Evolutionary conservation across 2,329 filamentous ascomycete genomes (phyloP).

Genomic region (Cytospora leucostoma): DNA sequence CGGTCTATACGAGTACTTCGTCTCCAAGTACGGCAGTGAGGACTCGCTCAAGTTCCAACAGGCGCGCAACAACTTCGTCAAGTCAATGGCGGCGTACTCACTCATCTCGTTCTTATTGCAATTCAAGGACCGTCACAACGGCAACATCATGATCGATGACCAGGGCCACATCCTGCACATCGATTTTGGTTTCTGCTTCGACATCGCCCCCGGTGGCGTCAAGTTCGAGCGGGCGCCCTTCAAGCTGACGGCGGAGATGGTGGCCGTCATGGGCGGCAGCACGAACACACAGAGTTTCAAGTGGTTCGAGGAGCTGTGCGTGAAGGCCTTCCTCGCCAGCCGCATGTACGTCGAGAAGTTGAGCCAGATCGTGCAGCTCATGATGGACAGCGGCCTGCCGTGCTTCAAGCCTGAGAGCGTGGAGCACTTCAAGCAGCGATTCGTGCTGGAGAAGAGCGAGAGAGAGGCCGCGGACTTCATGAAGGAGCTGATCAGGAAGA

Average conservation of each 20-base stretch:
- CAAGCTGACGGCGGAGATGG: constrained; percentile 96
- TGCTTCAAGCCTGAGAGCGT: constrained; percentile 98
- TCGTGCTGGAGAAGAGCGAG: constrained; percentile 89
- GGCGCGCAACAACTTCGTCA: constrained; percentile 95
- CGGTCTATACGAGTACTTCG: constrained; percentile 96
- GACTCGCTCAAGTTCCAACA: constrained; percentile 94
- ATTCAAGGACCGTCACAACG: constrained; percentile 99
- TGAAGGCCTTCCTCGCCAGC: constrained; percentile 91
- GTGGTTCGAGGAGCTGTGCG: constrained; percentile 94
- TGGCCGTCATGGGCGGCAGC: constrained; percentile 95
- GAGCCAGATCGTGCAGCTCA: constrained; percentile 84
- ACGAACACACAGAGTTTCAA: constrained; percentile 84
- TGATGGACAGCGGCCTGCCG: constrained; percentile 93
- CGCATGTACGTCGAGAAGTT: constrained; percentile 87
- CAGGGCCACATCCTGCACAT: constrained; percentile 97
- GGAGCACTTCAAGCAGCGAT: constrained; percentile 86
- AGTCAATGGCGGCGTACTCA: constrained; percentile 98
- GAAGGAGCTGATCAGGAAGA: constrained; percentile 84
- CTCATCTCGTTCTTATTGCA: constrained; percentile 95
- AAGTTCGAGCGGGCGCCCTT: constrained; percentile 98
- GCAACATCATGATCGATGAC: constrained; percentile 99
- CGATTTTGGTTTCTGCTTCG: constrained; percentile 99
- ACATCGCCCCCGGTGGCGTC: constrained; percentile 94
- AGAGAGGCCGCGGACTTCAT: constrained; percentile 94
- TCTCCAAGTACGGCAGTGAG: constrained; percentile 95